These are phyloP conservation scores for Apiotrichum sp. DNA, from an alignment of 1,284 basidiomycete species.

Conservation along the genomic window DNA sequence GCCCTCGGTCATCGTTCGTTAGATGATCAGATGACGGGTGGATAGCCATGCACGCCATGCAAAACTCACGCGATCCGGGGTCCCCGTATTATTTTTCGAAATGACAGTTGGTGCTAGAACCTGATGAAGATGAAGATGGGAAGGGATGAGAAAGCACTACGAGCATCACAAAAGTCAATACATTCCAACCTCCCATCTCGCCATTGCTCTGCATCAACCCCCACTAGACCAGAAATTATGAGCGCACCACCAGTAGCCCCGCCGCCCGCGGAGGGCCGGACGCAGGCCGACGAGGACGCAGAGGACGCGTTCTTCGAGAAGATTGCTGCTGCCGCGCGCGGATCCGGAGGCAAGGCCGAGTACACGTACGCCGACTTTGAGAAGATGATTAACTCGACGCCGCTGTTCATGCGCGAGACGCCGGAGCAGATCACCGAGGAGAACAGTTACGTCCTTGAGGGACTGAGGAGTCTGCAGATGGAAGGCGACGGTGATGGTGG, in stretches of 20 bases:
- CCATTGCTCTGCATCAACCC: too few species aligned
- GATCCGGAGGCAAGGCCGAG: constrained; percentile 18
- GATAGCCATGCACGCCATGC: too few species aligned
- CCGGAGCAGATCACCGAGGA: constrained; percentile 57
- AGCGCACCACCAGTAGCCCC: neutral
- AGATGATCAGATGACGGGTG: too few species aligned
- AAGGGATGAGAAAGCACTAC: too few species aligned
- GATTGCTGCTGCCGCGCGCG: constrained; percentile 15
- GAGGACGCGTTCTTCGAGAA: constrained; percentile 20
- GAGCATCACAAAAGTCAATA: too few species aligned
- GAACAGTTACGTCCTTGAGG: constrained; percentile 65
- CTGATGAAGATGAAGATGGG: too few species aligned
- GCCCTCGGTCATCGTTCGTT: too few species aligned
- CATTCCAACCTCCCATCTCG: too few species aligned
- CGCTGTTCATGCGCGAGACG: constrained; percentile 88
- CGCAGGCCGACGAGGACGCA: constrained; percentile 5
- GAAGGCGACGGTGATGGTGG: constrained; percentile 89
- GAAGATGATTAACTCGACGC: constrained; percentile 48
- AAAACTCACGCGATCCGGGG: too few species aligned
- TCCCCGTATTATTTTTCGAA: too few species aligned
- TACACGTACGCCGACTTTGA: constrained; percentile 34
- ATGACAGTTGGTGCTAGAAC: too few species aligned
- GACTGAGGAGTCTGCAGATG: constrained; percentile 75
- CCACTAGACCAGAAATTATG: neutral
- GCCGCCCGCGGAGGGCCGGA: neutral